Evolutionary conservation across 495 filamentous ascomycete species (phyloP), one percentile per base, ranked within the genome.

Genomic region (Podospora tetraspora): DNA sequence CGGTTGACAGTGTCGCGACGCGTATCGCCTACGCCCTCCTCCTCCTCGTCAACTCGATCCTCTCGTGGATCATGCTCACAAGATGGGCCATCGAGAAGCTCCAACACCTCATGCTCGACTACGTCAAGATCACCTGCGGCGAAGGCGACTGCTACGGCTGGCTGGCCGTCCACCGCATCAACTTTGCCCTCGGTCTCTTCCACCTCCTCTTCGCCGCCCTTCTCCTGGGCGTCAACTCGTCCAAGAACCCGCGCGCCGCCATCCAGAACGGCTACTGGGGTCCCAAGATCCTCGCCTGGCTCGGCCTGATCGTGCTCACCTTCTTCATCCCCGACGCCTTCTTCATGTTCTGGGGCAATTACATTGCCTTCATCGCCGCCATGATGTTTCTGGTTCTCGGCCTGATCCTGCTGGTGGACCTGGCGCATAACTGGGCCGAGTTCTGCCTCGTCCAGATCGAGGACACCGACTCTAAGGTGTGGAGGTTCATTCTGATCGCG

Each of bases 11-110:
- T 78, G 93, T 97, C 82, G 93, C 94, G 43, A 99, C 95, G 75
- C 90, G 95, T 82, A 97, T 99, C 79, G 94, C 91, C 75, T 99
- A 98, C 80, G 95, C 96, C 71, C 87, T 97, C 76, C 91, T 99
- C 73, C 92, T 99, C 65, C 86, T 98, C 70, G 79, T 97, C 81
- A 98, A 99, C 86, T 97, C 93, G 60, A 96, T 97, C 69, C 77
- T 96, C 60, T 94, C 96, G 30, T 99, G 95, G 95, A 91, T 99
- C 37, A 96, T 98, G 93, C 94, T 98, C 84, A 98, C 95, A 10
- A 92, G 93, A 68, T 99, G 96, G 95, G 95, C 95, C 19, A 89
- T 97, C 77, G 93, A 97, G 73, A 97, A 97, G 75, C 83, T 99
- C 11, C 89, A 97, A 76, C 87, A 94, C 70, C 79, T 98, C 61